Conservation (phyloP, 257 asterid genomes). For the Osmanthus fragrans region DNA sequence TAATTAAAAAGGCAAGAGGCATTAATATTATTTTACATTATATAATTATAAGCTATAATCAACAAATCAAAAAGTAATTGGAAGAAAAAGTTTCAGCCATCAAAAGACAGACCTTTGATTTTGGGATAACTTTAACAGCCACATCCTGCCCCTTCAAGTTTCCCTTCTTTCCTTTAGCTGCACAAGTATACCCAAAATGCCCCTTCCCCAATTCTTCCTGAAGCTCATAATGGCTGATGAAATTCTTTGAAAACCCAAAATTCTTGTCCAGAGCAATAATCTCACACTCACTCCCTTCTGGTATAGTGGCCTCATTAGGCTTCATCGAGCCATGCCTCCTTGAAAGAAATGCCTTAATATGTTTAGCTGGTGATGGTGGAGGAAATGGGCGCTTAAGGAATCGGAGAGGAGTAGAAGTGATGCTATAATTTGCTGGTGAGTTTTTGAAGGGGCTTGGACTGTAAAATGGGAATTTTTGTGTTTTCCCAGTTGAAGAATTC, state of each 20-base stretch:
- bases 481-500: conserved; percentile 41
- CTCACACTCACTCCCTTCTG: conserved; percentile 93
- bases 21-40: background rate
- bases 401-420: conserved; percentile 46
- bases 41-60: background rate
- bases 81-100: conserved; percentile 16
- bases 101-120: conserved; percentile 59
- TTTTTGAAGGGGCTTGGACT: conserved; percentile 58
- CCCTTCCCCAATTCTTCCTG: conserved; percentile 92
- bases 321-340: conserved; percentile 87
- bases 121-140: conserved; percentile 86
- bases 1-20: background rate
- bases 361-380: conserved; percentile 82
- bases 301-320: conserved; percentile 86
- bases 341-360: conserved; percentile 79
- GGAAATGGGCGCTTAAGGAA: conserved; percentile 47
- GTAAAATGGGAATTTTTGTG: conserved; percentile 48
- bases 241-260: conserved; percentile 75
- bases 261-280: conserved; percentile 69
- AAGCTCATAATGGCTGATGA: conserved; percentile 58
- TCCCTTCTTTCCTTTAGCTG: conserved; percentile 79
- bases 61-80: conserved; percentile 7
- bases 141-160: conserved; percentile 85
- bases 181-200: conserved; percentile 90
- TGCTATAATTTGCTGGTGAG: conserved; percentile 44